Percentiles rank a stretch among this genome's conserved stretches.
Conservation (phyloP, 2,329 filamentous ascomycete species). For the Didymella keratinophila region DNA sequence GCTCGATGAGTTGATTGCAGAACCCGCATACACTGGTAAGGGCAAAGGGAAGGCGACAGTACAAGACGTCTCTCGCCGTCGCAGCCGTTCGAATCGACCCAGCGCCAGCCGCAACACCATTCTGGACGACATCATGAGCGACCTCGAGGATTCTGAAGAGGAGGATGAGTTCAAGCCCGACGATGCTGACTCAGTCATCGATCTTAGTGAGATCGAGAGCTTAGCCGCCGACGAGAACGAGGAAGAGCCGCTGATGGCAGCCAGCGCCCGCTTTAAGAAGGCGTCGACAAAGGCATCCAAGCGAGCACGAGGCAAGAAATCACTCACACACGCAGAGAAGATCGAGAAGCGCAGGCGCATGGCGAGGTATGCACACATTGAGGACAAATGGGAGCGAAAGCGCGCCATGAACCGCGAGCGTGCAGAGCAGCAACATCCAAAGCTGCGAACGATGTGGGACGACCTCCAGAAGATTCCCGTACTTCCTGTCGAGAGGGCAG, state of each 20-base stretch:
- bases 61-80: conserved; percentile 19
- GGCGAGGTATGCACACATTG: conserved; percentile 44
- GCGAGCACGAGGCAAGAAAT: conserved; percentile 36
- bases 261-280: conserved; percentile 30
- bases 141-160: conserved; percentile 36
- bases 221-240: conserved; percentile 37
- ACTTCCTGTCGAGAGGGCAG: conserved; percentile 69
- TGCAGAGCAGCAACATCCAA: conserved; percentile 79
- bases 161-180: conserved; percentile 40
- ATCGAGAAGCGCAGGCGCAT: conserved; percentile 29
- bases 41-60: conserved; percentile 35
- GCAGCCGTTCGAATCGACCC: conserved; percentile 31
- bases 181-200: conserved; percentile 31
- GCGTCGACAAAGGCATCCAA: conserved; percentile 20
- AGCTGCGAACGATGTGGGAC: conserved; percentile 84
- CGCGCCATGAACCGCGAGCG: conserved; percentile 66
- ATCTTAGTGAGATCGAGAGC: conserved; percentile 25
- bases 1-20: conserved; percentile 30
- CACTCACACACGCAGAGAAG: conserved; percentile 35
- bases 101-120: conserved; percentile 29
- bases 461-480: conserved; percentile 73
- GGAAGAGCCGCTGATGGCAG: conserved; percentile 36
- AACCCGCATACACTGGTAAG: conserved; percentile 29
- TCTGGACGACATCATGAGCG: conserved; percentile 31
- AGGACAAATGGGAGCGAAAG: conserved; percentile 52